Evolutionary conservation across 495 filamentous ascomycete genomes (phyloP), one percentile per base, ranked within the genome.

Genomic region (Lasiosphaeria hispida): DNA sequence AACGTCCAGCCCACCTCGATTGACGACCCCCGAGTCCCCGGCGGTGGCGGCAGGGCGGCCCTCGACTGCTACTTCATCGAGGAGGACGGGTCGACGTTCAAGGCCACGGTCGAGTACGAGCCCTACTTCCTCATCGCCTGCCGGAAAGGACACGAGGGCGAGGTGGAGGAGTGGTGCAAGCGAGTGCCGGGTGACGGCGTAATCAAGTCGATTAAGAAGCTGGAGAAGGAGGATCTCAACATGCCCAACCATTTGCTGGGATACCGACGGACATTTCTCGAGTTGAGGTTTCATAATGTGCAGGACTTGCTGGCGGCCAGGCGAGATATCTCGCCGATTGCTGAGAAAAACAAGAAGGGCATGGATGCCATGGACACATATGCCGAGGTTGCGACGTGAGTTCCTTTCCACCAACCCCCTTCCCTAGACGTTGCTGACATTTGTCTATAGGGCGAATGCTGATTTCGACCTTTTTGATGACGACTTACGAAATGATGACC

Each of bases 381-480:
- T 83, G 90, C 90, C 54, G 95, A 99, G 79, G 91, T 96, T 64
- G 88, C 89, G 57, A 89, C 85, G 91, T 95, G 72, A 66, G 83
- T 80, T 41, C 18, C 14, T 5, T 48, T n/a, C n/a, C n/a, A n/a
- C n/a, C n/a, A n/a, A n/a, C n/a, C n/a, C n/a, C n/a, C n/a, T n/a
- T n/a, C n/a, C n/a, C n/a, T n/a, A n/a, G n/a, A n/a, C n/a, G n/a
- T n/a, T n/a, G n/a, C n/a, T n/a, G 75, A 51, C 70, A 63, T 38
- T 34, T 17, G n/a, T n/a, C 40, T 33, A 19, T 62, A 95, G 91
- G 65, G 87, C 87, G 36, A 91, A 88, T 74, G 86, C 88, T 67
- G 90, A 90, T 42, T 94, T 96, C 69, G 93, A 97, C 78, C 85
- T 96, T 65, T 96, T 96, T 87, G 94, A 97, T 85, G 92, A 96